A percentile compares a stretch with the other conserved stretches of the same genome.
Conservation (phyloP, 1,284 basidiomycete genomes). For the Puccinia hordei region DNA sequence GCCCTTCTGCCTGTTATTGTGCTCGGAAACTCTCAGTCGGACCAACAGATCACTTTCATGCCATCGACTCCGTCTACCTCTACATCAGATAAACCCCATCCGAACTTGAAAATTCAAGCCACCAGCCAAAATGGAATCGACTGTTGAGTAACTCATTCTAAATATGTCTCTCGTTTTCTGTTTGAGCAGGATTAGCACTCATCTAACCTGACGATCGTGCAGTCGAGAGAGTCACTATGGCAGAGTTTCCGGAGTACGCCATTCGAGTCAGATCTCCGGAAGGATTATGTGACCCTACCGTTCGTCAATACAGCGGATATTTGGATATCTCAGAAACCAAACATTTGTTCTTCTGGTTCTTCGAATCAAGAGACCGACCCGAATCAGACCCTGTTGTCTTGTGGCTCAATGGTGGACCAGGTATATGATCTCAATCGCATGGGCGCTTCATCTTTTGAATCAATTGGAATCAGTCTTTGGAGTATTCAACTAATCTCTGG, state of each 20-base stretch:
- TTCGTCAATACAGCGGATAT: slow-evolving; percentile 59
- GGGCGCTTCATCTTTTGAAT: slow-evolving; percentile 11
- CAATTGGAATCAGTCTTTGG: background rate
- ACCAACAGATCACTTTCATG: slow-evolving; percentile 45
- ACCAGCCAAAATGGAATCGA: slow-evolving; percentile 28
- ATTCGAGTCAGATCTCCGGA: slow-evolving; percentile 41
- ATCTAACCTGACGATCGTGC: background rate
- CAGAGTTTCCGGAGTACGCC: slow-evolving; percentile 48
- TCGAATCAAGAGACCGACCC: slow-evolving; percentile 59
- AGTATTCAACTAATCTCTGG: background rate
- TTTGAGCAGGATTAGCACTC: background rate
- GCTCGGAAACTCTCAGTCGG: background rate
- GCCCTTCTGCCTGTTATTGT: background rate
- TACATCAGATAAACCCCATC: background rate
- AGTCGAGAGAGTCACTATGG: slow-evolving; percentile 45
- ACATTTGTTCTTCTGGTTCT: slow-evolving; percentile 61
- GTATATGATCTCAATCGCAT: slow-evolving; percentile 53
- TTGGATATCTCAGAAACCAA: slow-evolving; percentile 59
- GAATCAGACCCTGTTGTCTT: slow-evolving; percentile 59
- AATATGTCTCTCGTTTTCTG: background rate
- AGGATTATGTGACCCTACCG: slow-evolving; percentile 58
- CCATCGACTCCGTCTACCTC: background rate
- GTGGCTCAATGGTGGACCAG: slow-evolving; percentile 61
- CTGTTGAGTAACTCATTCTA: slow-evolving; percentile 28
- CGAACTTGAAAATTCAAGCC: slow-evolving; percentile 30